Base-by-base conservation (phyloP, 495 filamentous ascomycete species). In the Tuber aestivum region DNA sequence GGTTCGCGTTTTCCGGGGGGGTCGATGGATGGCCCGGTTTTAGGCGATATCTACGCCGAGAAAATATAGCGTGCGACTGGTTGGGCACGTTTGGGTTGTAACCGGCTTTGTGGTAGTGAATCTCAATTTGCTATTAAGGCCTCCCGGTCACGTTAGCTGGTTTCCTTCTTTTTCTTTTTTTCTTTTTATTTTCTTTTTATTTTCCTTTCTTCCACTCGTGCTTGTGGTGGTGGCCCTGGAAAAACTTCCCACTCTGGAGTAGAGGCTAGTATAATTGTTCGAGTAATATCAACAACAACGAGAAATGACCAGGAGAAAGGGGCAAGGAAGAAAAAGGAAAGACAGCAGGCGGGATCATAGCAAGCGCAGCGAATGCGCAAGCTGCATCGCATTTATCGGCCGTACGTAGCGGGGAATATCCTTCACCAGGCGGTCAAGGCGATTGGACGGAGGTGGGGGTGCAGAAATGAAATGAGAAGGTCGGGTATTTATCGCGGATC, bases 11-110 rank as follows among this genome's bases (percentile, higher is more conserved):
- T 68, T 91, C 87, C 37, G 87, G 87, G 23, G 91, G 89, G 21
- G 87, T 85, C 74, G 88, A 88, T 23, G 88, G 87, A 69, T 87
- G 88, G 16, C 87, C 84, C 21, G 89, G 89, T 56, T 90, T 85
- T 41, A 99, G 88, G 71, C 94, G 93, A 84, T 96, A 97, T 56
- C 95, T 91, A 76, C 91, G 90, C 78, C 95, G 89, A 70, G 85
- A 87, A 71, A 72, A 77, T 45, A 81, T 41, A 44, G 89, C 85
- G 81, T 97, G 95, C 18, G 88, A 88, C 42, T 95, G 89, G 44
- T 91, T 78, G 32, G 86, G 86, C 82, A 95, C 93, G 35, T 89
- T 87, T 8, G 89, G 89, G 70, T 90, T 88, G 82, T 89, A 97
- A 38, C 95, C 95, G 50, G 89, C 89, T 79, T 91, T 88, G 82